Evolutionary conservation across 2,329 filamentous ascomycete genomes (phyloP), one percentile per base, ranked within the genome.

Genomic region (Colletotrichum sp.): DNA sequence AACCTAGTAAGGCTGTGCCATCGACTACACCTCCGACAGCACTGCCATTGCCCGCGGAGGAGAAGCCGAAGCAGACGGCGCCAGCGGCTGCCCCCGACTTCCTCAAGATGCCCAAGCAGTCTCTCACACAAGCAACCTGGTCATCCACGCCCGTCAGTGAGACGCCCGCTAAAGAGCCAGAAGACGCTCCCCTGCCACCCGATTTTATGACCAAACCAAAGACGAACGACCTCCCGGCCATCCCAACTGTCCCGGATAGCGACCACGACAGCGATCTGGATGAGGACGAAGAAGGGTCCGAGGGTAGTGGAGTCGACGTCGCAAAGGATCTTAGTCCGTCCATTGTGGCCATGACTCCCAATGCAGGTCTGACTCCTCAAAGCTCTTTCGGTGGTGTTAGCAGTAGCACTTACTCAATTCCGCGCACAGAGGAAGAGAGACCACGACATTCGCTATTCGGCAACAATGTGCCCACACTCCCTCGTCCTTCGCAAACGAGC

Each of bases 291-390:
- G 85, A 86, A 14, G 88, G 80, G 8, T 88, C 86, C 0, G 90
- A 91, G 79, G 92, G 91, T 16, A 93, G 92, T 76, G 92, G 91
- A 28, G 87, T 93, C 64, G 92, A 93, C 81, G 89, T 93, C 61
- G 88, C 88, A n/a, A 91, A 92, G 79, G 91, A 93, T 65, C 83
- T 93, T 14, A 92, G 90, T 78, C 90, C 90, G 24, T 86, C 84
- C 8, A 86, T 87, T 16, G 84, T 84, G 68, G 85, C 84, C 48
- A 78, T 84, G 18, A 85, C 85, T 43, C 85, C 86, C 48, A 89
- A 89, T 16, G 86, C 89, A 73, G 86, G 89, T 32, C 86, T 89
- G 73, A 91, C 90, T 1, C 90, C 91, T 2, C 87, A 91, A 76
- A 91, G 89, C 78, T 93, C 92, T 0, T 93, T 92, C 79, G 89